These are phyloP conservation scores for Irpex lacteus DNA, from an alignment of 1,284 basidiomycete species.

Conservation along the genomic window DNA sequence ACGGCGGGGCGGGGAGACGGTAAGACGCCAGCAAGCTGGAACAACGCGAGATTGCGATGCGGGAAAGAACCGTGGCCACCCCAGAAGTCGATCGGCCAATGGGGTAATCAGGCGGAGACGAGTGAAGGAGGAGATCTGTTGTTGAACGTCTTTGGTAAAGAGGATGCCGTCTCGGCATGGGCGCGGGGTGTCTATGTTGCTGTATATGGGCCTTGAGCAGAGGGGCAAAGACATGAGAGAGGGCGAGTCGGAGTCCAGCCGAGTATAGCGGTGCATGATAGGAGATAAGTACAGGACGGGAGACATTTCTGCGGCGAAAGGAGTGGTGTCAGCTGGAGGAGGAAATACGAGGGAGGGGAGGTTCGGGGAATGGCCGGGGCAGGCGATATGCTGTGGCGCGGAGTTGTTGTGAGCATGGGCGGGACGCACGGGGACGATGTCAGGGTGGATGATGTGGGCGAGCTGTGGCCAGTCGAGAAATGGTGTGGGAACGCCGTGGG, in stretches of 20 bases:
- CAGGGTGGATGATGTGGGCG: neutral
- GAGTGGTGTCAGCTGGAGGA: neutral
- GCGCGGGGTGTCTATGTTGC: too few relatives aligned
- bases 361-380: constrained; percentile 3
- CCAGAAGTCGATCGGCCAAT: constrained; percentile 11
- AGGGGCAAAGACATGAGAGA: too few relatives aligned
- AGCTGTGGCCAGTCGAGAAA: neutral
- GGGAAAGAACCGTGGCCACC: constrained; percentile 1
- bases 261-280: too few relatives aligned
- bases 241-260: too few relatives aligned
- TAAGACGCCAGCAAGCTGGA: neutral
- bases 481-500: neutral
- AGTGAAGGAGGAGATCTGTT: neutral
- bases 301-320: neutral
- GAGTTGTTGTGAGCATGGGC: neutral
- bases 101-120: constrained; percentile 1
- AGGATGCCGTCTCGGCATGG: neutral
- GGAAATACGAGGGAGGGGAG: neutral
- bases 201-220: too few relatives aligned
- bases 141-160: constrained; percentile 2
- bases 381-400: neutral
- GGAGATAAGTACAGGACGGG: too few relatives aligned
- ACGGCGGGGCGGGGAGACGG: neutral
- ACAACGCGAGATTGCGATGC: neutral
- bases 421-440: neutral